A percentile compares a stretch with the other conserved stretches of the same genome.
These are phyloP conservation scores for Solanum hybrid DNA, from an alignment of 305 asterid species.

Conservation along the genomic window DNA sequence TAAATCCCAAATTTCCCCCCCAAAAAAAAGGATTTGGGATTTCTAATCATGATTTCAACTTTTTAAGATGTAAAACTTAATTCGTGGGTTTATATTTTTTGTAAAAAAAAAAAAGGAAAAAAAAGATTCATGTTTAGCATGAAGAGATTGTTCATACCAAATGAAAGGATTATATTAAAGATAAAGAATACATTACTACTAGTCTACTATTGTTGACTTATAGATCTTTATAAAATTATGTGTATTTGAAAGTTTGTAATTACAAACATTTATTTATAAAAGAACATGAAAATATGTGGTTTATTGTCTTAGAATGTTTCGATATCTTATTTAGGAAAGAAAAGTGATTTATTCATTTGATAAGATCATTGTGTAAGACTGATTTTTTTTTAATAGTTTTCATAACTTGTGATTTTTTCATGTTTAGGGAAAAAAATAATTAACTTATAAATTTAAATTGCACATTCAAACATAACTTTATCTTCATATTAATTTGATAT, in stretches of 20 bases:
- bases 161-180: background rate
- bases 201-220: too few relatives aligned
- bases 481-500: background rate
- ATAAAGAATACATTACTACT: background rate
- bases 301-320: background rate
- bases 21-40: background rate
- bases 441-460: background rate
- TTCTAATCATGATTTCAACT: background rate
- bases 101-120: too few relatives aligned
- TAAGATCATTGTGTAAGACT: background rate
- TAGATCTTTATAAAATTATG: background rate
- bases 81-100: background rate
- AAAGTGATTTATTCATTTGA: background rate
- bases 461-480: background rate
- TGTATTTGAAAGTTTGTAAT: background rate
- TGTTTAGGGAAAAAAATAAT: too few relatives aligned
- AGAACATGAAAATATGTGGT: background rate
- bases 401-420: background rate
- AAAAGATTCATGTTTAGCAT: background rate
- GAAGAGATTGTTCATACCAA: background rate
- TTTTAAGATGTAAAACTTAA: background rate
- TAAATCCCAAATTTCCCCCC: too few relatives aligned
- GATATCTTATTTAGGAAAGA: too few relatives aligned
- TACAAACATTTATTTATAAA: too few relatives aligned
- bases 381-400: too few relatives aligned